Base-by-base conservation (phyloP, 805 yeast species). In the Blastobotrys chiropterorum region DNA sequence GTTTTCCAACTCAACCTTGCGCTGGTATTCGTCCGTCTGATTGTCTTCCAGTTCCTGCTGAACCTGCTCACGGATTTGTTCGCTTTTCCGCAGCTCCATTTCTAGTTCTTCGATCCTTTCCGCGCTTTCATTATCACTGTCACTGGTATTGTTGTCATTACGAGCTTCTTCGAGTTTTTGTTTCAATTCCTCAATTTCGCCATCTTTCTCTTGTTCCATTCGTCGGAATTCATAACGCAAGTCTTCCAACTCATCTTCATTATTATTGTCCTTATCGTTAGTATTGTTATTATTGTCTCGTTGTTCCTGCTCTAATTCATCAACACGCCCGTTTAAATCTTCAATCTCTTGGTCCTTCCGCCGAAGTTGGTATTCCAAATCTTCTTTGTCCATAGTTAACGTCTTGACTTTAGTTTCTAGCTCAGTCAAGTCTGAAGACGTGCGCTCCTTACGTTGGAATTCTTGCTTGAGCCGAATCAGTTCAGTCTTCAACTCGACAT, bases 401-500 rank as follows among this genome's bases (percentile, higher is more conserved):
- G 34, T 26, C 34, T 26, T 26, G 13, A 60, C 40, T 44, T 61
- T 61, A 38, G 58, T 61, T 20, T 58, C 55, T 41, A 57, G 58
- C 1, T 34, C 38, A 8, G 38, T 47, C 38, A 38, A 55, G 5
- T 54, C 11, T 44, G 49, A 30, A 46, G 51, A 44, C 57, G 55
- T 15, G 50, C 44, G 61, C 64, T 45, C 61, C 62, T 8, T 65
- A 53, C 21, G 65, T 47, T 50, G 40, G 31, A 17, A 43, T 22
- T 53, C 40, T n/a, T 21, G 43, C 48, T 20, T 39, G n/a, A 38
- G 20, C 16, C 19, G 26, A n/a, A 16, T 50, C 26, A 49, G 17
- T 26, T 48, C 46, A 11, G 43, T 47, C 22, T 52, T 34, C 19
- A 48, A 46, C n/a, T 64, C 63, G 49, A 71, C 72, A 26, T 72